Conservation (phyloP, 352 stramenopile genomes). For the Globisporangium acanthophoron region DNA sequence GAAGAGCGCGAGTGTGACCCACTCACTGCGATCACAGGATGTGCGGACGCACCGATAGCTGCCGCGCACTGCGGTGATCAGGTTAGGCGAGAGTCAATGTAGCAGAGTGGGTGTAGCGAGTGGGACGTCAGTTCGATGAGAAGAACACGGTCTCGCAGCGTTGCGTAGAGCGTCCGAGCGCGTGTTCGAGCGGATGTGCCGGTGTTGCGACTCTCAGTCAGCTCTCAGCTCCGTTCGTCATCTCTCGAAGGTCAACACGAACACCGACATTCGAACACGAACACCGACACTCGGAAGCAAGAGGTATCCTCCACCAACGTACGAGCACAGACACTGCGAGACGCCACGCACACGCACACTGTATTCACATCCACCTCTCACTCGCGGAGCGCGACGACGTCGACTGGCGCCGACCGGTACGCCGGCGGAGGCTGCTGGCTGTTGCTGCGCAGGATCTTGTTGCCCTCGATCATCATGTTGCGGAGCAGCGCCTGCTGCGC, state of each 20-base stretch:
- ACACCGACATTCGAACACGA: too few relatives aligned
- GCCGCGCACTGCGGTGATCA: neutral
- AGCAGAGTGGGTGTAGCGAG: neutral
- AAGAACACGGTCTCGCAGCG: neutral
- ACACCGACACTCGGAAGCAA: neutral
- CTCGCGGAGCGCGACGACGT: neutral
- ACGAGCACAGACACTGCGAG: neutral
- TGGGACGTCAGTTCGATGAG: neutral
- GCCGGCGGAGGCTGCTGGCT: neutral
- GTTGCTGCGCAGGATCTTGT: constrained; percentile 53
- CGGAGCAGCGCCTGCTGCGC: constrained; percentile 64
- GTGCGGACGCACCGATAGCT: neutral
- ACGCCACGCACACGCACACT: too few relatives aligned
- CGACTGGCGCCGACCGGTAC: neutral
- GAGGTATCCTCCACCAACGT: neutral
- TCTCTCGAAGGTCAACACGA: neutral
- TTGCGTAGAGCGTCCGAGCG: neutral
- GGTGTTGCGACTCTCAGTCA: too few relatives aligned
- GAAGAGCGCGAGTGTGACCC: constrained; percentile 1
- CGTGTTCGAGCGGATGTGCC: too few relatives aligned
- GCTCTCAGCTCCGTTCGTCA: too few relatives aligned
- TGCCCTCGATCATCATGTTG: constrained; percentile 68
- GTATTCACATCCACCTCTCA: too few relatives aligned
- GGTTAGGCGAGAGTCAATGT: neutral
- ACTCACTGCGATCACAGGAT: neutral